Base-by-base conservation (phyloP, 352 stramenopile genomes). In the Phytopythium vexans region DNA sequence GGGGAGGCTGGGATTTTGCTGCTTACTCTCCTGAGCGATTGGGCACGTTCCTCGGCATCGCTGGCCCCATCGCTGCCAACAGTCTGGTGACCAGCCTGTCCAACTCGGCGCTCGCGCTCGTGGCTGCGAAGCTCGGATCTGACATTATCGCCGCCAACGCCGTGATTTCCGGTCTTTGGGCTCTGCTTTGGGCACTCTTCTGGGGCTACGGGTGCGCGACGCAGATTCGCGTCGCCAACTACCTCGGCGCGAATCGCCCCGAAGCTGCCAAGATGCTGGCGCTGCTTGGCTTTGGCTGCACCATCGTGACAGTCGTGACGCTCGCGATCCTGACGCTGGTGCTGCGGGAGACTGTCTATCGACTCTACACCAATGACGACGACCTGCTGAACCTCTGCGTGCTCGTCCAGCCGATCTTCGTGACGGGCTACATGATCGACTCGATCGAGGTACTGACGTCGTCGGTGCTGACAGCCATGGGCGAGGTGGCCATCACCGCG, bases 141-240 rank as follows among this genome's bases (percentile, higher is more conserved):
- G 68, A 85, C 41, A 60, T 82, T 16, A 77, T 85, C 47, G 74
- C 74, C 15, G 71, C 74, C 21, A 85, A 82, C 41, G 68, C 74
- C 9, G 66, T 85, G 33, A 70, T 85, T 60, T 75, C 68, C 7
- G 70, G 69, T 3, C 40, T 84, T 12, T 84, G 70, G 70, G 58
- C 60, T 1, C 34, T 85, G 46, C 51, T 85, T 4, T 85, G 71
- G 74, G 74, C 74, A 3, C 63, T 85, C 31, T 83, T 86, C 53
- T 86, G 72, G 72, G 75, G 75, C 36, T 86, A 82, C 64, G 75
- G 75, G 53, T 84, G 70, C 35, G 75, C 72, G 21, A 82, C 75
- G 27, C 77, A 88, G 58, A 72, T 82, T 9, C 73, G 73, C 33
- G 74, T 86, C 10, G 71, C 77, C 38, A 86, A 84, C 57, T 73